Conservation (phyloP, 148 eudicot species). For the Rhododendron mucronatum region DNA sequence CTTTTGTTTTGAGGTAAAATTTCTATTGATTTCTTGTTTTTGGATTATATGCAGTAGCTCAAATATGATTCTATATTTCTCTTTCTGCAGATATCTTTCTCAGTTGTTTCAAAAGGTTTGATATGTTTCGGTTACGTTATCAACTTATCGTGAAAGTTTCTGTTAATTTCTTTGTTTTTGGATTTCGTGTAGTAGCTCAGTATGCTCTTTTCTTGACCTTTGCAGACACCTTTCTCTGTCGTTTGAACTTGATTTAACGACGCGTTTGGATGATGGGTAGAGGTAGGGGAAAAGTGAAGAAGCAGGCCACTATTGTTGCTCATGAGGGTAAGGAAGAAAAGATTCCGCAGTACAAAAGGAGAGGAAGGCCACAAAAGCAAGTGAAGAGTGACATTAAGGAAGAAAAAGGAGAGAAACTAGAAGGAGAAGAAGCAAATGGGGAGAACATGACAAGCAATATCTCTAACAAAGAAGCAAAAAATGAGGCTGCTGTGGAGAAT, state of each 20-base stretch:
- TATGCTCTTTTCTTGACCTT: background rate
- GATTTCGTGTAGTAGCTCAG: background rate
- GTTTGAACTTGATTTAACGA: background rate
- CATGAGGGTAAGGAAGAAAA: constrained; percentile 53
- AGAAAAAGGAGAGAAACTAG: constrained; percentile 28
- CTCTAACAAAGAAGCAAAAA: constrained; percentile 24
- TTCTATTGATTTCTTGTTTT: background rate
- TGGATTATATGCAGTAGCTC: background rate
- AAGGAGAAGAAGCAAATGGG: constrained; percentile 20
- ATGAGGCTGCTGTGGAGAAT: constrained; percentile 29
- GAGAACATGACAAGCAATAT: constrained; percentile 20
- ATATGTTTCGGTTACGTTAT: background rate
- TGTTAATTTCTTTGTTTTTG: background rate
- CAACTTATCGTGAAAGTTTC: background rate
- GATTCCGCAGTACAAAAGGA: constrained; percentile 29
- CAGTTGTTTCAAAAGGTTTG: background rate
- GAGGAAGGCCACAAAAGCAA: constrained; percentile 50
- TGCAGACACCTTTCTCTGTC: constrained; percentile 28
- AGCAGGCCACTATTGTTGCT: constrained; percentile 24
- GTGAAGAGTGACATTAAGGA: constrained; percentile 35
- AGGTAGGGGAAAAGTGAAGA: constrained; percentile 63
- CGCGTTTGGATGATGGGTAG: constrained; percentile 43
- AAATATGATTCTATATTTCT: background rate
- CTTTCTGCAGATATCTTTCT: background rate
- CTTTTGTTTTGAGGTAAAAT: background rate